Percentiles rank a stretch among this genome's conserved stretches.
Evolutionary conservation across 2,329 filamentous ascomycete species (phyloP).

Genomic region (Epichloe amarillans): DNA sequence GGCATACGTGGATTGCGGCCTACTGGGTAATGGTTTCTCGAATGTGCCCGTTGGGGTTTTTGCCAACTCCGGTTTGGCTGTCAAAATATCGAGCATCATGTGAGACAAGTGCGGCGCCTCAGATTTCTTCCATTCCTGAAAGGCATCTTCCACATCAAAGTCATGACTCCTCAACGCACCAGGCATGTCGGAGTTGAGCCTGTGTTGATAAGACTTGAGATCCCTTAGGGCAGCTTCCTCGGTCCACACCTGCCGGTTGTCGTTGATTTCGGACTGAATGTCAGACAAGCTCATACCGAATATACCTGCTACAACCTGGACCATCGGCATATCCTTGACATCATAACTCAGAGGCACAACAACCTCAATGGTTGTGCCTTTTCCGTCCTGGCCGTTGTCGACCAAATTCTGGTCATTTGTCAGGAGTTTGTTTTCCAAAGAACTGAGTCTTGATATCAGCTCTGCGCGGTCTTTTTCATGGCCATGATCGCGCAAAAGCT

Average conservation of each 20-base stretch:
- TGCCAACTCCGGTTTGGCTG: slow-evolving; percentile 71
- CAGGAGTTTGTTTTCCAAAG: slow-evolving; percentile 84
- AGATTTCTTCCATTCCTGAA: slow-evolving; percentile 80
- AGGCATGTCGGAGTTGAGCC: slow-evolving; percentile 66
- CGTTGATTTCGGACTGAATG: slow-evolving; percentile 77
- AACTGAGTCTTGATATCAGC: slow-evolving; percentile 62
- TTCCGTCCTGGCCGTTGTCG: slow-evolving; percentile 18
- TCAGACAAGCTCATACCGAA: slow-evolving; percentile 70
- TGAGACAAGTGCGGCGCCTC: slow-evolving; percentile 78
- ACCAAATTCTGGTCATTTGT: slow-evolving; percentile 82
- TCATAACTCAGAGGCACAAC: slow-evolving; percentile 76
- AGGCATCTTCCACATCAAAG: slow-evolving; percentile 82
- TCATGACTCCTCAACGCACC: slow-evolving; percentile 71
- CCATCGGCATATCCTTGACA: slow-evolving; percentile 93
- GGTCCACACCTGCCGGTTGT: slow-evolving; percentile 71
- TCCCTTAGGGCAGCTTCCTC: slow-evolving; percentile 83
- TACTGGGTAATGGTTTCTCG: slow-evolving; percentile 43
- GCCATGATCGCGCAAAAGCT: slow-evolving; percentile 69
- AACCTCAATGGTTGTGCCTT: slow-evolving; percentile 55
- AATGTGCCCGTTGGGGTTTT: slow-evolving; percentile 53
- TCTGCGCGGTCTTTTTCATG: slow-evolving; percentile 78
- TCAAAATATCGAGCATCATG: slow-evolving; percentile 85
- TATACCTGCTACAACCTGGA: slow-evolving; percentile 72
- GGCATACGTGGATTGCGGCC: slow-evolving; percentile 29
- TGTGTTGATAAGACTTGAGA: slow-evolving; percentile 84